Percentiles rank a stretch among this genome's conserved stretches.
Evolutionary conservation across 441 rosid species (phyloP).

Genomic region (Erodium chrysanthum): DNA sequence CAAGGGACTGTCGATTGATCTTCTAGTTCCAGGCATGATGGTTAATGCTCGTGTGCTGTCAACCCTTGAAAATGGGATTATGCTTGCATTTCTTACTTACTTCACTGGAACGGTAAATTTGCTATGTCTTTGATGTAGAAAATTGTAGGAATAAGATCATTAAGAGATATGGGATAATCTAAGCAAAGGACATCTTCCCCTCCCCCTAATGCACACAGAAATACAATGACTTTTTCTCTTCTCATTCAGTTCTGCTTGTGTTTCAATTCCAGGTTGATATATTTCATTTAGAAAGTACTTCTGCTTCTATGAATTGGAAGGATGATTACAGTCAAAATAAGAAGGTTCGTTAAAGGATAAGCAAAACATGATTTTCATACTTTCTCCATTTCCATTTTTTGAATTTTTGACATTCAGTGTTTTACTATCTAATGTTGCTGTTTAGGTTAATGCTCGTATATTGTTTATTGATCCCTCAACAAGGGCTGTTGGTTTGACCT

Average conservation of each 20-base stretch:
- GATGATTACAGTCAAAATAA: slow-evolving; percentile 63
- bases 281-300: slow-evolving; percentile 58
- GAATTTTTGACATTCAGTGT: background rate
- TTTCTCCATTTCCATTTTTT: slow-evolving; percentile 5
- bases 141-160: background rate
- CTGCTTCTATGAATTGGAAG: slow-evolving; percentile 64
- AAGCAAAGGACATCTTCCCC: background rate
- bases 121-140: slow-evolving; percentile 12
- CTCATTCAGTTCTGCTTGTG: slow-evolving; percentile 16
- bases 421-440: slow-evolving; percentile 17
- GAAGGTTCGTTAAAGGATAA: slow-evolving; percentile 25
- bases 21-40: slow-evolving; percentile 94
- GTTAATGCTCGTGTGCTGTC: slow-evolving; percentile 78
- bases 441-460: slow-evolving; percentile 85
- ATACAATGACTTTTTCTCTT: slow-evolving; percentile 8
- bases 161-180: background rate
- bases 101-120: slow-evolving; percentile 92
- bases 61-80: slow-evolving; percentile 82
- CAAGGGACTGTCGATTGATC: slow-evolving; percentile 85
- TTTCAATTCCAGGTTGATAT: slow-evolving; percentile 58
- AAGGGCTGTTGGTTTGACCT: slow-evolving; percentile 91
- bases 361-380: background rate
- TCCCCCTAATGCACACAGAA: background rate
- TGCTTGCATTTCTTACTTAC: slow-evolving; percentile 80
- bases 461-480: slow-evolving; percentile 84